Evolutionary conservation across 2,329 filamentous ascomycete species (phyloP), one percentile per base, ranked within the genome.

Genomic region (Colletotrichum navitas): DNA sequence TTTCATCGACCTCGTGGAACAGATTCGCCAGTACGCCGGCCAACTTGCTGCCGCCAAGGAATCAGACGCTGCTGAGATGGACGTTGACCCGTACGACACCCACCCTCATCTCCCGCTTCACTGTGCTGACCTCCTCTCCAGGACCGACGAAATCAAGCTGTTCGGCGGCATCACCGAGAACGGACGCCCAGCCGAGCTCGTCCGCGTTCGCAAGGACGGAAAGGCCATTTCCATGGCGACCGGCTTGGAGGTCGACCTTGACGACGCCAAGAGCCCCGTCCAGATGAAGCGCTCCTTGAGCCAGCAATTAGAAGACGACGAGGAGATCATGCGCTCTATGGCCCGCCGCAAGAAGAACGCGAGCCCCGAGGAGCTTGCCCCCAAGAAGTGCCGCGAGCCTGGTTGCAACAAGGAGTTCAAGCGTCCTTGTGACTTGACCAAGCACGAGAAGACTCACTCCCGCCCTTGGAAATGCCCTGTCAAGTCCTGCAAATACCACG

Each of bases 371-470:
- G 92, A 97, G 81, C 90, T 95, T 61, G 91, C 93, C 59, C 92
- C 90, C 68, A 91, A 95, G 83, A 90, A 90, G 77, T 97, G 94
- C 86, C 88, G 88, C 74, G 89, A 94, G 79, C 85, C 86, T 6
- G 89, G 89, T 51, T 98, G 95, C 84, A 91, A 90, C 81, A 98
- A 97, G 84, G 90, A 95, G 81, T 98, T 98, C 85, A 97, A 96
- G 83, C 92, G 96, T 73, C 94, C 94, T n/a, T 98, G 96, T 82
- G 96, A 99, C 81, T 86, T 98, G 71, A 98, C 94, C 75, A 98
- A 98, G 86, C 96, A 99, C 83, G 93, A 97, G 84, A 99, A 98
- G 87, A 98, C 95, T 0, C 96, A 99, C 81, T 94, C 94, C 67
- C 93, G 96, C 45, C 96, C 95, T 12, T 98, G 93, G 93, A 99